Evolutionary conservation across 2,329 filamentous ascomycete species (phyloP).

Genomic region (Talaromyces sp.): DNA sequence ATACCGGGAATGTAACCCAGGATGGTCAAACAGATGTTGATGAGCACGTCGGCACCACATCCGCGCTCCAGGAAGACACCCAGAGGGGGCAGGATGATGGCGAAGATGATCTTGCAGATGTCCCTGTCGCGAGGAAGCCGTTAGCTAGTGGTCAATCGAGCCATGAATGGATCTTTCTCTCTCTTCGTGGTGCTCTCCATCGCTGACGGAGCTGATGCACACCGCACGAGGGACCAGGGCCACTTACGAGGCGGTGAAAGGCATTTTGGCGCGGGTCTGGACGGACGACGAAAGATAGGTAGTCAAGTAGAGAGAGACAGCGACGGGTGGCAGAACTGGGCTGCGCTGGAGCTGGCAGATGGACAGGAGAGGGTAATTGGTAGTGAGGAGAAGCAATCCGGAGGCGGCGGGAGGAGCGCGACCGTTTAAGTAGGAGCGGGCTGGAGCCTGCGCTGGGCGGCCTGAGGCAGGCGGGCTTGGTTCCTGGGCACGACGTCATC

Average conservation of each 20-base stretch:
- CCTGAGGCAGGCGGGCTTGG: neutral
- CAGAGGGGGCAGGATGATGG: slow-evolving; percentile 81
- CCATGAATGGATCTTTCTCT: neutral
- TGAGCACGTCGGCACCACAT: slow-evolving; percentile 78
- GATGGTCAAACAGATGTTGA: slow-evolving; percentile 86
- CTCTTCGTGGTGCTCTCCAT: neutral
- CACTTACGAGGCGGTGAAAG: slow-evolving; percentile 47
- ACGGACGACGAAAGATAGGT: neutral
- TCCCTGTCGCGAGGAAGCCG: slow-evolving; percentile 45
- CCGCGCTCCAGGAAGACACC: slow-evolving; percentile 94
- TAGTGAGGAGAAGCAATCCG: neutral
- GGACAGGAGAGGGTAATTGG: neutral
- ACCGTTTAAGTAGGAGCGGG: neutral
- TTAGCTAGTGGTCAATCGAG: neutral
- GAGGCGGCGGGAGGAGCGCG: neutral
- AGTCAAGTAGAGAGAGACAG: too few species aligned
- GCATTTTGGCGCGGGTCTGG: slow-evolving; percentile 37
- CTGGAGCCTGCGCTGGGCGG: neutral
- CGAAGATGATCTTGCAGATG: slow-evolving; percentile 79
- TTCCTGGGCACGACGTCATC: neutral
- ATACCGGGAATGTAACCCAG: slow-evolving; percentile 75
- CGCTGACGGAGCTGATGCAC: neutral
- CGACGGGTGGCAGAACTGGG: too few species aligned
- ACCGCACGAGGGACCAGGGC: slow-evolving; percentile 5
- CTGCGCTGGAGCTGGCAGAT: neutral